A percentile compares a stretch with the other conserved stretches of the same genome.
These are phyloP conservation scores for Exserohilum rostratum DNA, from an alignment of 2,329 filamentous ascomycete species.

Conservation along the genomic window DNA sequence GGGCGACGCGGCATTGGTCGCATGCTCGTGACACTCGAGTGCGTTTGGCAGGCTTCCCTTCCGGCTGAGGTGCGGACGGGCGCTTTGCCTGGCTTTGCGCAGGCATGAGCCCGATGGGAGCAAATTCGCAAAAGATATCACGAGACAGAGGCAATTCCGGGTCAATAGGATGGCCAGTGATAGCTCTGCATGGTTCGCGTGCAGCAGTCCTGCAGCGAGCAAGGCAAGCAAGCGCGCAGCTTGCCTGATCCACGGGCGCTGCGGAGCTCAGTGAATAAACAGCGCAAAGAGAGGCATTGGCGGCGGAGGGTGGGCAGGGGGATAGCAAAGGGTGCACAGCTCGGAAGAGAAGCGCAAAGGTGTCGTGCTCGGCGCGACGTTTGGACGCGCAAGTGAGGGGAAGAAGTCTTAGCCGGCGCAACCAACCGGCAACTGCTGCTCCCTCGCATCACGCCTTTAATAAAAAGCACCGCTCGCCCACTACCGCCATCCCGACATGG, in stretches of 20 bases:
- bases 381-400: slow-evolving; percentile 8
- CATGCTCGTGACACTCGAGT: slow-evolving; percentile 72
- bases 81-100: slow-evolving; percentile 34
- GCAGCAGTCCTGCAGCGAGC: slow-evolving; percentile 1
- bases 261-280: slow-evolving; percentile 2
- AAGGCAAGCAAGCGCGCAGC: slow-evolving; percentile 5
- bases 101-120: slow-evolving; percentile 29
- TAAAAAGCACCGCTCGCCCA: slow-evolving; percentile 1
- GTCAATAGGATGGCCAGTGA: slow-evolving; percentile 1
- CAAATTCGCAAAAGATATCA: not conserved
- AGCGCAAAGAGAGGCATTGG: not conserved
- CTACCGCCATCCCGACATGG: slow-evolving; percentile 19
- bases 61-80: slow-evolving; percentile 23
- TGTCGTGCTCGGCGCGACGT: slow-evolving; percentile 3
- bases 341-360: slow-evolving; percentile 7
- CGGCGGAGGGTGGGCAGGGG: not conserved
- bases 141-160: slow-evolving; percentile 4
- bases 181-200: slow-evolving; percentile 5
- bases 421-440: slow-evolving; percentile 1
- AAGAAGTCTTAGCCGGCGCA: slow-evolving; percentile 19
- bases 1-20: slow-evolving; percentile 69
- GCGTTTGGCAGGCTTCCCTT: slow-evolving; percentile 52
- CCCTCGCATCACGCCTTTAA: not conserved
- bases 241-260: slow-evolving; percentile 6
- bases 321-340: not conserved